Base-by-base conservation (phyloP, 139 green algal species). In the Coelastrella sp. region DNA sequence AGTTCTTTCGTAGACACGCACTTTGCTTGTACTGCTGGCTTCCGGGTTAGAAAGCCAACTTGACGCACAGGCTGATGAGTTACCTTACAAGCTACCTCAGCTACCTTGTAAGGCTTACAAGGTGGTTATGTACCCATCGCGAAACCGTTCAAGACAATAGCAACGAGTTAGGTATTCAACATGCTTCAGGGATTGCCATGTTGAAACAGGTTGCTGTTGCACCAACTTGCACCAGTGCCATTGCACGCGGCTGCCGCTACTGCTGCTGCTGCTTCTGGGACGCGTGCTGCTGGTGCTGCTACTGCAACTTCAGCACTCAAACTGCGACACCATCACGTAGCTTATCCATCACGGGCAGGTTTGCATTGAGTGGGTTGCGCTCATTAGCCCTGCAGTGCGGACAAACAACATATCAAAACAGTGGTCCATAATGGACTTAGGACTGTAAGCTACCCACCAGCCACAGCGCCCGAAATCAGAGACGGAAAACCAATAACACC, bases 281-380 rank as follows among this genome's bases (percentile, higher is more conserved):
- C 16, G 20, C 8, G 73, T 78, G 73, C 73, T 32, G 14, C 19
- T 78, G 13, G 8, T 78, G 73, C 73, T 78, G 17, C 73, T 54
- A 78, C 16, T 5, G 7, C 68, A 3, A 76, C 16, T 32, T 8
- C 68, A 76, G 5, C 14, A 14, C 68, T 76, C 16, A 58, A 2
- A 80, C 74, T 58, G 23, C 61, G 4, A 8, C 74, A 59, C 19
- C 73, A 7, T 23, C 74, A 17, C 23, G 79, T 17, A 95, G 89
- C 74, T 74, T 85, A 73, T 94, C 80, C 54, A 97, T 22, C 19
- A 97, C 77, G 75, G 91, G 89, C 22, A 64, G 59, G 8, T 93
- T 83, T 20, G 90, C 57, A 82, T 96, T 97, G 17, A 97, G 78
- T 0, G 95, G 95, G 90, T 97, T 97, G 68, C 94, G 90, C 3